phyloP scores from a whole-genome alignment of 805 yeast species.

The Saccharomycopsis vini region DNA sequence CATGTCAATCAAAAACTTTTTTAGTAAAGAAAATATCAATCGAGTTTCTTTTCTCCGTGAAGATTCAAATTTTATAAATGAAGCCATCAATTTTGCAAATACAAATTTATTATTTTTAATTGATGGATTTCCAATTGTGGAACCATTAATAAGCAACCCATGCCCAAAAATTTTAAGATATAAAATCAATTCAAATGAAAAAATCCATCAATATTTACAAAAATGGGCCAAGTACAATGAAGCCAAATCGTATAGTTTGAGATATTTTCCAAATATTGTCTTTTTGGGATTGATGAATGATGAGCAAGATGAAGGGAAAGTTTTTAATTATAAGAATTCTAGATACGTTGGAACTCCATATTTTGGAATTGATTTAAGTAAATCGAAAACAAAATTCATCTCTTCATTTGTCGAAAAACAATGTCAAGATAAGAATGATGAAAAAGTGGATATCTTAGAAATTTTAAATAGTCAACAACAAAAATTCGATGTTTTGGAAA shows the following conservation, averaged over 20 bases:
- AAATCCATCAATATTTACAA: constrained; percentile 18
- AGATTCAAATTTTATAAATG: constrained; percentile 38
- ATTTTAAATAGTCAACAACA: constrained; percentile 15
- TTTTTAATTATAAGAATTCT: constrained; percentile 29
- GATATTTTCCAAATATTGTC: constrained; percentile 21
- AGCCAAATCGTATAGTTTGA: constrained; percentile 7
- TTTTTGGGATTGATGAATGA: constrained; percentile 37
- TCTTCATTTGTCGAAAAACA: not conserved
- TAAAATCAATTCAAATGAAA: constrained; percentile 15
- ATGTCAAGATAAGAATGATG: not conserved
- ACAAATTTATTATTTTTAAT: constrained; percentile 34
- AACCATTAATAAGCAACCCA: constrained; percentile 2
- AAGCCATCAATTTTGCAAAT: constrained; percentile 35
- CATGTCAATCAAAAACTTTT: constrained; percentile 20
- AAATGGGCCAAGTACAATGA: constrained; percentile 22
- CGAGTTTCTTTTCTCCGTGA: constrained; percentile 49
- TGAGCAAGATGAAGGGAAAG: constrained; percentile 26
- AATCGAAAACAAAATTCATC: not conserved
- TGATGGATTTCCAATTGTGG: constrained; percentile 25
- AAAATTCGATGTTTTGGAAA: not conserved
- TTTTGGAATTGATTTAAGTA: constrained; percentile 53
- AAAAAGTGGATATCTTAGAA: constrained; percentile 19
- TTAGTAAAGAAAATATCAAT: constrained; percentile 43
- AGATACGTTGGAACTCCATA: constrained; percentile 55
- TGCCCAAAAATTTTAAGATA: constrained; percentile 18